These are phyloP conservation scores for Saturnispora besseyi DNA, from an alignment of 805 yeast genomes.

Conservation along the genomic window DNA sequence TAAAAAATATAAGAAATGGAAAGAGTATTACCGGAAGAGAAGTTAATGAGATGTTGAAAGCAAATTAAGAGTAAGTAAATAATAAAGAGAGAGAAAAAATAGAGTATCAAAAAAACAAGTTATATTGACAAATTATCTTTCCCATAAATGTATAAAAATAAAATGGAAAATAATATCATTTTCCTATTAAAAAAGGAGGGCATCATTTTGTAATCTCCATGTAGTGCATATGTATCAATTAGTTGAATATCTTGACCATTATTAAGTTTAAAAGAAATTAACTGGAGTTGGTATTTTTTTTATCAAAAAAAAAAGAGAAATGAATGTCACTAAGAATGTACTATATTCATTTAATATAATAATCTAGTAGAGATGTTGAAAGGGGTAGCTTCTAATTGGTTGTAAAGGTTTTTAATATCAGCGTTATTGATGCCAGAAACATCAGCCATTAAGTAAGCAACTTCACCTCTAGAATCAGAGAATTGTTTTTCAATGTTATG, in stretches of 20 bases:
- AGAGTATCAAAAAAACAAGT: not conserved
- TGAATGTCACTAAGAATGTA: not conserved
- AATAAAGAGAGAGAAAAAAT: not conserved
- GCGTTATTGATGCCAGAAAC: conserved; percentile 73
- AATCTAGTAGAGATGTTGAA: conserved; percentile 87
- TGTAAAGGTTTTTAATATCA: conserved; percentile 78
- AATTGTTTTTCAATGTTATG: conserved; percentile 97
- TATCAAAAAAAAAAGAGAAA: not conserved
- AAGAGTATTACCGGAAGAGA: not conserved
- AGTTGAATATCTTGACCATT: not conserved
- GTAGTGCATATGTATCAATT: not conserved
- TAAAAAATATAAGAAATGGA: not conserved
- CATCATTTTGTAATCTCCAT: not conserved
- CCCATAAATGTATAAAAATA: not conserved
- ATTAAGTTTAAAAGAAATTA: not conserved
- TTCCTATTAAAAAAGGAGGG: not conserved
- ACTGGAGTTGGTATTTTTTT: not conserved
- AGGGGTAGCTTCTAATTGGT: conserved; percentile 80
- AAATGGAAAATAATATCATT: conserved; percentile 1
- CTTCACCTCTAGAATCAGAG: conserved; percentile 93
- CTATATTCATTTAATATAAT: conserved; percentile 46
- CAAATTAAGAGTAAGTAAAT: not conserved
- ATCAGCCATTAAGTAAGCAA: conserved; percentile 98
- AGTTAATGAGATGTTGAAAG: not conserved
- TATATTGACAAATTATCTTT: too few species aligned